A percentile compares a stretch with the other conserved stretches of the same genome.
phyloP scores from a whole-genome alignment of 768 basidiomycete species.

The Mycena sanguinolenta region DNA sequence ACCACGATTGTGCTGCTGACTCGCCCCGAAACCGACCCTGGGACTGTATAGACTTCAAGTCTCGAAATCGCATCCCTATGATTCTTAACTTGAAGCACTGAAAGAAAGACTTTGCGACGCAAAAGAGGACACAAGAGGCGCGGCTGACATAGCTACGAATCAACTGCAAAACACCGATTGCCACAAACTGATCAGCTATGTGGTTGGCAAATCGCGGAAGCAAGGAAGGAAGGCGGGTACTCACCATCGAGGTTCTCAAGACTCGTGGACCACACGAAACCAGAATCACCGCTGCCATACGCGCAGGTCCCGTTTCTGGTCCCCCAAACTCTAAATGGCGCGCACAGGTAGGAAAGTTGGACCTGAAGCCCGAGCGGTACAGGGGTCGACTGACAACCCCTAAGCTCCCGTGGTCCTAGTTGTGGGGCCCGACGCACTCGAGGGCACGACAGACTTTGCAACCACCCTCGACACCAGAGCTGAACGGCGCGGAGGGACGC shows the following conservation, averaged over 20 bases:
- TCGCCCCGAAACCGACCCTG: too few species aligned
- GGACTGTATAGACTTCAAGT: too few species aligned
- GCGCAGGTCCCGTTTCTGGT: constrained; percentile 11
- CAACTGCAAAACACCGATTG: too few species aligned
- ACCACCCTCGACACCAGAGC: constrained; percentile 21
- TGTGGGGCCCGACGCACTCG: background rate
- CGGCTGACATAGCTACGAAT: too few species aligned
- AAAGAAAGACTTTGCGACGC: too few species aligned
- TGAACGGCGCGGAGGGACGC: constrained; percentile 15
- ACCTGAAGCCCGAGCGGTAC: constrained; percentile 5
- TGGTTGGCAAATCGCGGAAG: constrained; percentile 16
- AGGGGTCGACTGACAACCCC: background rate
- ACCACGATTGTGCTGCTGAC: too few species aligned
- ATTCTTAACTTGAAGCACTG: too few species aligned
- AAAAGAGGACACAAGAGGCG: too few species aligned
- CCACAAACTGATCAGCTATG: constrained; percentile 13
- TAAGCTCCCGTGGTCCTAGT: background rate
- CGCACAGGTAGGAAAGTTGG: background rate
- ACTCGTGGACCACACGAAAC: background rate
- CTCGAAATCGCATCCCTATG: too few species aligned
- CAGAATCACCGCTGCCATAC: background rate
- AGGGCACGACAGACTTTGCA: constrained; percentile 2
- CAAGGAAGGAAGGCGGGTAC: background rate
- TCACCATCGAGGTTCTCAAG: background rate
- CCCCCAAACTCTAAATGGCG: constrained; percentile 1